Conservation (phyloP, 2,329 filamentous ascomycete species). For the Chaetothyriales sp. region DNA sequence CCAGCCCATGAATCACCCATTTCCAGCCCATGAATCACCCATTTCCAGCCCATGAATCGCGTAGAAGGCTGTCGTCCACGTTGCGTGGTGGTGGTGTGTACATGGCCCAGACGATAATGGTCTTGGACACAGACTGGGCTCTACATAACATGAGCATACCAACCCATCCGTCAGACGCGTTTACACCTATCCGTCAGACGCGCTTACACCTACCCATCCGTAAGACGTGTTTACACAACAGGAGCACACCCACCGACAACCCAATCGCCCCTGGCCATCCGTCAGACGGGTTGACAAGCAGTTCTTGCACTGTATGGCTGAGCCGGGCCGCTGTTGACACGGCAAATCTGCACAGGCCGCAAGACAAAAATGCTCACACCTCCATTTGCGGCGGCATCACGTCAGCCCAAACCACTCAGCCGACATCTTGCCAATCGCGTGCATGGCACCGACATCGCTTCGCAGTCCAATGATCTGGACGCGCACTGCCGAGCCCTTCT, state of each 20-base stretch:
- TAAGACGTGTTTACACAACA: not conserved
- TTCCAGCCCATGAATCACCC: too few species aligned
- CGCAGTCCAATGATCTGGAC: conserved; percentile 89
- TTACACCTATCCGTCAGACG: too few species aligned
- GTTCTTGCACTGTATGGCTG: not conserved
- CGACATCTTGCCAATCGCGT: conserved; percentile 94
- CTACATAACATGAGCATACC: not conserved
- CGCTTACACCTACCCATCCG: too few species aligned
- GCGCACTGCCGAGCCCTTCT: conserved; percentile 83
- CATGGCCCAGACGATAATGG: too few species aligned
- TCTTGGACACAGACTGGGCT: too few species aligned
- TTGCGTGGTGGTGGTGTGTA: too few species aligned
- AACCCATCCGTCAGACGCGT: not conserved
- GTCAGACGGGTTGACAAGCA: not conserved
- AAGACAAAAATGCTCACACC: too few species aligned
- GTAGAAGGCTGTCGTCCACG: too few species aligned
- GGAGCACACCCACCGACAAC: not conserved
- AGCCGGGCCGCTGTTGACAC: not conserved
- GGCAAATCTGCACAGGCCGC: not conserved
- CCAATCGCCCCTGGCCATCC: not conserved
- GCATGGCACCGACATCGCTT: conserved; percentile 88
- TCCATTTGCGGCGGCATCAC: not conserved
- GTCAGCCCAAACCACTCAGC: conserved; percentile 43
- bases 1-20: too few species aligned
- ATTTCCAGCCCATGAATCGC: too few species aligned